These are phyloP conservation scores for Pseudocercospora pini-densiflorae DNA, from an alignment of 2,329 filamentous ascomycete genomes.

Conservation along the genomic window DNA sequence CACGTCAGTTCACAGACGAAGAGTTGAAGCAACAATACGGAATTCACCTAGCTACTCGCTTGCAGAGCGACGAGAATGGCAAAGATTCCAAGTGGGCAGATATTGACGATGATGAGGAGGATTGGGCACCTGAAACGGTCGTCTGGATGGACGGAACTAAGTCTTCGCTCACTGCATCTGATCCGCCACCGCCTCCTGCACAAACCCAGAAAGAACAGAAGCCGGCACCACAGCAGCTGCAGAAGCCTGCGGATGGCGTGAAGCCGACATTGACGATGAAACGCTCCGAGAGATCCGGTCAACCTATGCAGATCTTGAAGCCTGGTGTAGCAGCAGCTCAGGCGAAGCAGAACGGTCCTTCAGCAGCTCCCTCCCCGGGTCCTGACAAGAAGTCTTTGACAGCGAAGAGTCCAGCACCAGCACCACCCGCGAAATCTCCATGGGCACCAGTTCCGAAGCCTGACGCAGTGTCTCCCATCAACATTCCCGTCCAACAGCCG, in stretches of 20 bases:
- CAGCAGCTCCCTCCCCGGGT: constrained; percentile 62
- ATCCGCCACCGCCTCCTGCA: constrained; percentile 32
- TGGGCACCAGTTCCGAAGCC: constrained; percentile 88
- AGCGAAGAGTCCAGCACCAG: constrained; percentile 70
- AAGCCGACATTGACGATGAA: constrained; percentile 40
- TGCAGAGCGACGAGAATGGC: constrained; percentile 74
- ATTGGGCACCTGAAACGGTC: constrained; percentile 83
- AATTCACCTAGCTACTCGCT: constrained; percentile 79
- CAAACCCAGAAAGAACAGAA: constrained; percentile 24
- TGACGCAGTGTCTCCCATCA: constrained; percentile 77
- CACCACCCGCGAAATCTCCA: constrained; percentile 82
- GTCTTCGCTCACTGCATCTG: constrained; percentile 69
- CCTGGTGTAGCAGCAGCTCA: constrained; percentile 47
- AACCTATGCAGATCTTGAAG: constrained; percentile 55
- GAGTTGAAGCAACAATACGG: constrained; percentile 83
- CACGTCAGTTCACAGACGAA: constrained; percentile 83
- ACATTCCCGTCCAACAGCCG: constrained; percentile 54
- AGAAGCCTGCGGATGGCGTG: constrained; percentile 33
- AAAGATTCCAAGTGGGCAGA: constrained; percentile 88
- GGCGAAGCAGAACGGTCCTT: constrained; percentile 40
- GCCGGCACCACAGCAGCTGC: constrained; percentile 28
- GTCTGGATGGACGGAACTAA: constrained; percentile 90
- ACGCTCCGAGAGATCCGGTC: constrained; percentile 42
- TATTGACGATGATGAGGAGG: constrained; percentile 86
- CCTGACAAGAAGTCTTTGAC: constrained; percentile 69